Base-by-base conservation (phyloP, 2,329 filamentous ascomycete genomes). In the Nemania serpens region DNA sequence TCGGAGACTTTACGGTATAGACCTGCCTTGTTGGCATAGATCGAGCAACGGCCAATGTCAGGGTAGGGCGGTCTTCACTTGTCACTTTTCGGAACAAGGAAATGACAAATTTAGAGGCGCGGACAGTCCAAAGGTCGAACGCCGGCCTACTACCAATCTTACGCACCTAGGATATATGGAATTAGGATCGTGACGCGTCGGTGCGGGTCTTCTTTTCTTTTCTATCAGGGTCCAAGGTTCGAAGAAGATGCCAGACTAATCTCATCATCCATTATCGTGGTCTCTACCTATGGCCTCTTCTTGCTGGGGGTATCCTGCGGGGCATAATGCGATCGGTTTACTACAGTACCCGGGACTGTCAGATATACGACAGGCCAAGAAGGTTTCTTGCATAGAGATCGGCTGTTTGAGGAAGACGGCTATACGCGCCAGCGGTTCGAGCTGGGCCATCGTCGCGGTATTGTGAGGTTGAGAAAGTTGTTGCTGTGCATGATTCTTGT, bases 341-440 rank as follows among this genome's bases (percentile, higher is more conserved):
- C 56, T 17, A 9, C 36, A 58, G 54, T 59, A 51, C 50, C 46
- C 43, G 33, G 54, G 25, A 61, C 54, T 39, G 41, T 39, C 13
- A 58, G 59, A 47, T 51, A 53, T 51, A 64, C 52, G 62, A 68
- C 60, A 65, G 43, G 69, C 61, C 48, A 36, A 45, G 56, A 65
- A 62, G 60, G 60, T 54, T 61, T 62, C 49, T 55, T 36, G 41
- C 46, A 42, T 41, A 59, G 55, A 55, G 55, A 52, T 65, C 55
- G 56, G 46, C 51, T n/a, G 64, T 68, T 65, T 68, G 62, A 63
- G 56, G 55, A 47, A 37, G 58, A 58, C 50, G 50, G 55, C 62
- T 57, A 64, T 67, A 63, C 59, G 60, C 55, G 61, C 65, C 64
- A 65, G 63, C 64, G 33, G 58, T 65, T 64, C 43, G 52, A 56